phyloP scores from a whole-genome alignment of 306 rosid species.

The Trifolium repens region DNA sequence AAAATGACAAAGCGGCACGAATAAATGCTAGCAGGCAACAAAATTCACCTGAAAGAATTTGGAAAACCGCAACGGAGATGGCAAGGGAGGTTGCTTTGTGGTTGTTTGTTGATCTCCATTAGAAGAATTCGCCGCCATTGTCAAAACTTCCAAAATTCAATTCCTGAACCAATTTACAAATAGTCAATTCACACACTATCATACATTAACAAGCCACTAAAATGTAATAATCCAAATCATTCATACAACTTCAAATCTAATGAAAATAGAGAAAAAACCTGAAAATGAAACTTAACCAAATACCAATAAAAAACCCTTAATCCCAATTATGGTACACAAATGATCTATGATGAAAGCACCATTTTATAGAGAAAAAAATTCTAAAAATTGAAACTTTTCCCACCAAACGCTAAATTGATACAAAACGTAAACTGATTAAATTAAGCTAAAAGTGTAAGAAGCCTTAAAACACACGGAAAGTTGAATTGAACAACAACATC shows the following conservation, averaged over 20 bases:
- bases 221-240: constrained; percentile 17
- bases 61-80: constrained; percentile 90
- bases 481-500: constrained; percentile 34
- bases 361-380: constrained; percentile 40
- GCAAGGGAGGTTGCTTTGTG: constrained; percentile 77
- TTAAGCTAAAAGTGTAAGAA: constrained; percentile 2
- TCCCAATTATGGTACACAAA: constrained; percentile 41
- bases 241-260: constrained; percentile 1
- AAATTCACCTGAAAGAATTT: constrained; percentile 81
- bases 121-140: constrained; percentile 66
- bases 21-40: not conserved
- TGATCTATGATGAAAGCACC: constrained; percentile 39
- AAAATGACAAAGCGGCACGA: constrained; percentile 17
- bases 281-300: constrained; percentile 35
- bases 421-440: not conserved
- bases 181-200: constrained; percentile 14
- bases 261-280: not conserved
- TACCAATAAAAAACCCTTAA: constrained; percentile 38
- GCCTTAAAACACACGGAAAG: constrained; percentile 61
- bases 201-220: not conserved
- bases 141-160: constrained; percentile 36
- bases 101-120: constrained; percentile 65
- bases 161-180: constrained; percentile 43
- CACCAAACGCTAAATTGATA: constrained; percentile 42
- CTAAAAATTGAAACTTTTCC: constrained; percentile 39